A percentile compares a stretch with the other conserved stretches of the same genome.
Conservation (phyloP, 306 rosid species). For the Dalbergia cultrata region DNA sequence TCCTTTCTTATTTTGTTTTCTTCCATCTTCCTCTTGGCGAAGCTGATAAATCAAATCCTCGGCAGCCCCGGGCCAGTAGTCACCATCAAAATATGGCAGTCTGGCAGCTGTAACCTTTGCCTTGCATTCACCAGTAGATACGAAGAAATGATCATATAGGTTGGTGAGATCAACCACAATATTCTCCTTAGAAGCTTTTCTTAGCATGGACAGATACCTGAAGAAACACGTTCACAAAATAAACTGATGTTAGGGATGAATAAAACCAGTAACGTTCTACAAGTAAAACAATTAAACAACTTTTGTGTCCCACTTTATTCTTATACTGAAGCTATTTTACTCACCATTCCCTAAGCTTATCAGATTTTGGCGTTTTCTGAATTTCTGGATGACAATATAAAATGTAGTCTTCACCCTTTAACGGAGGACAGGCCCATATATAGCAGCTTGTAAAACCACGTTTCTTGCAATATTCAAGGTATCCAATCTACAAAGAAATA, state of each 20-base stretch:
- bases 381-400: constrained; percentile 80
- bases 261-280: constrained; percentile 11
- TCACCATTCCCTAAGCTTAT: constrained; percentile 99
- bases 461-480: constrained; percentile 95
- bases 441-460: constrained; percentile 98
- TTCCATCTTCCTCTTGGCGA: constrained; percentile 97
- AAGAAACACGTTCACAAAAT: constrained; percentile 38
- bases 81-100: constrained; percentile 98
- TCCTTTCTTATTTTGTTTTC: constrained; percentile 93
- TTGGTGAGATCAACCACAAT: constrained; percentile 90
- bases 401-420: constrained; percentile 90
- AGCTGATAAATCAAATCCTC: constrained; percentile 97
- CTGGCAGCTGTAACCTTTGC: constrained; percentile 97
- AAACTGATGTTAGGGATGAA: constrained; percentile 49
- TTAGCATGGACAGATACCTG: constrained; percentile 95
- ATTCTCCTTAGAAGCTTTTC: constrained; percentile 89
- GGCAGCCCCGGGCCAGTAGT: constrained; percentile 99
- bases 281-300: constrained; percentile 23
- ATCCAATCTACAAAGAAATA: constrained; percentile 77
- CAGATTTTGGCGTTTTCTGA: constrained; percentile 99
- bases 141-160: constrained; percentile 94
- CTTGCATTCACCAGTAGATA: constrained; percentile 80
- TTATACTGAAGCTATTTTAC: constrained; percentile 36
- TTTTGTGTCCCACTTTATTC: not conserved
- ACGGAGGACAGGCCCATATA: constrained; percentile 99